Evolutionary conservation across 352 stramenopile species (phyloP).

Genomic region (Phytopythium helicoides): DNA sequence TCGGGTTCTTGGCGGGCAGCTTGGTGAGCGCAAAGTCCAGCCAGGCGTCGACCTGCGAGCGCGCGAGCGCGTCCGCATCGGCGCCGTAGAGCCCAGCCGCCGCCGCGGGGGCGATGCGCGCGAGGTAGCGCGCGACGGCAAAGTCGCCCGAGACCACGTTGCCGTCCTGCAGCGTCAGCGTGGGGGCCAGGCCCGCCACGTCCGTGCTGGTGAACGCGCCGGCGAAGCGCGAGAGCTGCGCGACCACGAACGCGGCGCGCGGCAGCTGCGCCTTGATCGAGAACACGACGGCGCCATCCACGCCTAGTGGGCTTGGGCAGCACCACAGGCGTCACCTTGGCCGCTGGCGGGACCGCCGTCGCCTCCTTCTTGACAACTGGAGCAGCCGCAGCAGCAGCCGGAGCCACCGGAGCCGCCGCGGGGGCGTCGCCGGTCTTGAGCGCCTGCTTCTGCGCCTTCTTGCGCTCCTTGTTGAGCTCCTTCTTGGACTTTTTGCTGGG

Average conservation of each 20-base stretch:
- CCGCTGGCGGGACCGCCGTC: constrained; percentile 12
- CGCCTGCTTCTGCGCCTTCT: constrained; percentile 81
- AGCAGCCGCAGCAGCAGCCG: constrained; percentile 9
- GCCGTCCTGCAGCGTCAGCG: constrained; percentile 48
- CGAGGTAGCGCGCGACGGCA: constrained; percentile 70
- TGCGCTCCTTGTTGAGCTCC: constrained; percentile 87
- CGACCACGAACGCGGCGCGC: constrained; percentile 62
- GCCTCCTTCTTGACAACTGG: constrained; percentile 21
- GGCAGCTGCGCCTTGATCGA: constrained; percentile 52
- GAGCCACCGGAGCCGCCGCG: constrained; percentile 4
- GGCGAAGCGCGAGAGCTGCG: constrained; percentile 52
- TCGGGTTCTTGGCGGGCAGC: constrained; percentile 34
- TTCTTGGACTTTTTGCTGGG: constrained; percentile 83
- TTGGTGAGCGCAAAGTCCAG: constrained; percentile 90
- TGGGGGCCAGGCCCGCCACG: constrained; percentile 45
- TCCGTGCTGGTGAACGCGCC: constrained; percentile 51
- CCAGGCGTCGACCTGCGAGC: constrained; percentile 90
- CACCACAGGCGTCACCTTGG: constrained; percentile 28
- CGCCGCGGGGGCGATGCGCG: constrained; percentile 31
- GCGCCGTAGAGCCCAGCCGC: constrained; percentile 53
- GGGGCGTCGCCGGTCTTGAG: constrained; percentile 46
- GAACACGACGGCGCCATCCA: constrained; percentile 63
- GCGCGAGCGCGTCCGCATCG: constrained; percentile 42
- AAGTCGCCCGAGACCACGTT: constrained; percentile 78
- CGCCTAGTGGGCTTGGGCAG: constrained; percentile 35